These are phyloP conservation scores for Infundibulicybe gibba DNA, from an alignment of 768 basidiomycete genomes.

Conservation along the genomic window DNA sequence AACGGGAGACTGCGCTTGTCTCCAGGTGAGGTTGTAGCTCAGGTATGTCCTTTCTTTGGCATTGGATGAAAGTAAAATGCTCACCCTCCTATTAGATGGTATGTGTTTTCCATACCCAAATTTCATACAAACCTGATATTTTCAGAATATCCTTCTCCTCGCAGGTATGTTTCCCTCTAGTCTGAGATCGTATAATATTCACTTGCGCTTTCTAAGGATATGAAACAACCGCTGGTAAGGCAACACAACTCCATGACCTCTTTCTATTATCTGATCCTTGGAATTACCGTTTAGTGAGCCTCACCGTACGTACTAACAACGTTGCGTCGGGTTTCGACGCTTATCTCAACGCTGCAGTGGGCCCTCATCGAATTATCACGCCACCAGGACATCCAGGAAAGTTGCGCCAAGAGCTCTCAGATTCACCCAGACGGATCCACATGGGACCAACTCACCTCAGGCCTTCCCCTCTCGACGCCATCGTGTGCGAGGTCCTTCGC, in stretches of 20 bases:
- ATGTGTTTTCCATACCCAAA: neutral
- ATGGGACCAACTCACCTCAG: neutral
- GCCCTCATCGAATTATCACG: neutral
- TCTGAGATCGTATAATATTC: neutral
- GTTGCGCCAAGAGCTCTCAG: neutral
- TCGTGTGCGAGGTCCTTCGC: neutral
- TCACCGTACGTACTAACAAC: neutral
- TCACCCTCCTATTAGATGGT: neutral
- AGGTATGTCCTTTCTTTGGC: slow-evolving; percentile 12
- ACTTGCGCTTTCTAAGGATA: slow-evolving; percentile 9
- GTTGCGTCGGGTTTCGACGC: neutral
- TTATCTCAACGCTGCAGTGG: neutral
- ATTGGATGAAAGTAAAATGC: neutral
- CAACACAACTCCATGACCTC: neutral
- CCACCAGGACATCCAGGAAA: neutral
- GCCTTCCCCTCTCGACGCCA: neutral
- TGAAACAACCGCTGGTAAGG: slow-evolving; percentile 16
- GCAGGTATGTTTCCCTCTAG: slow-evolving; percentile 16
- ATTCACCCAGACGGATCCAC: neutral
- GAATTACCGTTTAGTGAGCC: neutral
- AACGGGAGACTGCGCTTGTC: slow-evolving; percentile 16
- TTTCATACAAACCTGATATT: slow-evolving; percentile 6
- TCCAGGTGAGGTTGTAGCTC: slow-evolving; percentile 21
- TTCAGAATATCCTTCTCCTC: slow-evolving; percentile 31
- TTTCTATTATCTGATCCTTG: neutral